These are phyloP conservation scores for Phytophthora crassamura DNA, from an alignment of 352 stramenopile species.

Conservation along the genomic window DNA sequence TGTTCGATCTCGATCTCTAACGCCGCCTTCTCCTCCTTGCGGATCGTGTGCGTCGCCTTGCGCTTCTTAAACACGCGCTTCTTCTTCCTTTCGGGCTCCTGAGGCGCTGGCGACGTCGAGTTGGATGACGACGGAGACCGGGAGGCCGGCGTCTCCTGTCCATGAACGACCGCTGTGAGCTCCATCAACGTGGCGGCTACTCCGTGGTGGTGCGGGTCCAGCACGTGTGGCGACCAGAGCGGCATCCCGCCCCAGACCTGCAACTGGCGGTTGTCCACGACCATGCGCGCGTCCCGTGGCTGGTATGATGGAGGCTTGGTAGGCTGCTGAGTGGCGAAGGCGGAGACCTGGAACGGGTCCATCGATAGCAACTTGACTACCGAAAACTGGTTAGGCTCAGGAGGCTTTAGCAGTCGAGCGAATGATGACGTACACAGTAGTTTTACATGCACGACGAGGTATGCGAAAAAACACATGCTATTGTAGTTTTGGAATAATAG, in stretches of 20 bases:
- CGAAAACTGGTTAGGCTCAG: no score
- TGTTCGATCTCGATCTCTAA: conserved; percentile 39
- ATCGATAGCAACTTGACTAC: conserved; percentile 1
- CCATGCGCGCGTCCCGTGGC: conserved; percentile 27
- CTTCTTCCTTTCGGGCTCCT: conserved; percentile 24
- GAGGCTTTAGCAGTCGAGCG: no score
- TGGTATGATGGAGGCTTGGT: not conserved
- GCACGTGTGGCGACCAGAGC: conserved; percentile 8
- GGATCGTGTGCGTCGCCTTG: conserved; percentile 46
- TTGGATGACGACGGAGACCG: conserved; percentile 18
- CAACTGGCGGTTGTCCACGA: conserved; percentile 30
- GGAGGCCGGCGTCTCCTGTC: conserved; percentile 8
- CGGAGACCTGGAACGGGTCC: conserved; percentile 16
- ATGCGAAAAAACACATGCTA: no score
- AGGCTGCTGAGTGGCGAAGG: not conserved
- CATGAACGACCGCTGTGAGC: not conserved
- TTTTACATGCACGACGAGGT: no score
- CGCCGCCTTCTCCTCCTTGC: conserved; percentile 43
- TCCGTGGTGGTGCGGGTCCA: conserved; percentile 5
- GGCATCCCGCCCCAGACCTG: conserved; percentile 24
- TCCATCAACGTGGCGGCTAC: conserved; percentile 19
- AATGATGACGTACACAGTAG: no score
- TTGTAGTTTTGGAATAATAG: no score
- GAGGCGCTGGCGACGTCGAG: not conserved
- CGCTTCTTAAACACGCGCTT: conserved; percentile 45